Evolutionary conservation across 768 basidiomycete species (phyloP), one percentile per base, ranked within the genome.

Genomic region (Pholiota microspora): DNA sequence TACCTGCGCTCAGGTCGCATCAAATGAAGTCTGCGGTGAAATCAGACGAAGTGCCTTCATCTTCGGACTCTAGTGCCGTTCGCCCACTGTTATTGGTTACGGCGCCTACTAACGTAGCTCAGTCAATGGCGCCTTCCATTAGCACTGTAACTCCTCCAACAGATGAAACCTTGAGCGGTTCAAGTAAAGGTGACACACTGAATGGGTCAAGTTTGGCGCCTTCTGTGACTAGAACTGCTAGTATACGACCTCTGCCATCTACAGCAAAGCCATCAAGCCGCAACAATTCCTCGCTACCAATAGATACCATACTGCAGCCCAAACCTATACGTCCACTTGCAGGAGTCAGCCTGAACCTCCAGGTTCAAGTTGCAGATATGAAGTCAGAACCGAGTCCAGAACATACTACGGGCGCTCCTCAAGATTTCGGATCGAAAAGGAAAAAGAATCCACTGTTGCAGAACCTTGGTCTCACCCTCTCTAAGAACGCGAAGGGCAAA

Each of bases 311-410:
- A n/a, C 36, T 55, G 23, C 66, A 67, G 36, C 66, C 66, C 4
- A 62, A 62, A 36, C 66, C 66, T 35, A 55, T 61, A 12, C 56
- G 58, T 16, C 64, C 66, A 15, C 51, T 67, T 38, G 49, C 51
- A 4, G 62, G 60, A 21, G 52, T 62, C 36, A 63, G 57, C 45
- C 56, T 66, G 16, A 65, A 62, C 31, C 57, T 62, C 12, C 66
- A 67, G 44, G 58, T 60, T 23, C 61, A 65, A 40, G 56, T 62
- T 28, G 52, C 59, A n/a, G 53, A 45, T 13, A 48, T 60, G 18
- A 23, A 45, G 18, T 28, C 52, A 44, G 59, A 56, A 38, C 32
- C 56, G 13, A 49, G 49, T 29, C 23, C 38, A 23, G 53, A 50
- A 31, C 42, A 52, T n/a, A 42, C 38, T 32, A 56, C n/a, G n/a